A percentile compares a stretch with the other conserved stretches of the same genome.
Evolutionary conservation across 345 rosid genomes (phyloP).

Genomic region (Gossypium bickii): DNA sequence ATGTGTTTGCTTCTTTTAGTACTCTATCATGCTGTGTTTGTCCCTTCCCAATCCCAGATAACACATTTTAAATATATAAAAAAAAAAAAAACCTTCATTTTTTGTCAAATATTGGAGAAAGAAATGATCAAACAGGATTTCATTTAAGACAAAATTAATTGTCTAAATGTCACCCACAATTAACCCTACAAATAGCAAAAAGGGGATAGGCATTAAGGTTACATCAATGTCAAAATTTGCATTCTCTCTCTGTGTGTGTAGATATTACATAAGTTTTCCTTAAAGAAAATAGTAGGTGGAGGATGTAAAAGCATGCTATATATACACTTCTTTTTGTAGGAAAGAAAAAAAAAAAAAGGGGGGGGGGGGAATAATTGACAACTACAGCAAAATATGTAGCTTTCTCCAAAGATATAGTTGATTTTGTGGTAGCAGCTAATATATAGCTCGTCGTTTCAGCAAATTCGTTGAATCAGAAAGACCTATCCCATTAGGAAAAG

Average conservation of each 20-base stretch:
- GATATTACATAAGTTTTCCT: too few species aligned
- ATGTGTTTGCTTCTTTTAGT: not conserved
- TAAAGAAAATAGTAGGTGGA: too few species aligned
- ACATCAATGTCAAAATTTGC: slow-evolving; percentile 1
- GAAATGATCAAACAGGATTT: not conserved
- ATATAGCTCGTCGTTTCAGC: not conserved
- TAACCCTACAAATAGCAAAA: not conserved
- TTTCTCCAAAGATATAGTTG: not conserved
- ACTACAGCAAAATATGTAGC: not conserved
- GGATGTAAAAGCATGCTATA: too few species aligned
- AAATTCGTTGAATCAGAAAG: not conserved
- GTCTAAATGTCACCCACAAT: not conserved
- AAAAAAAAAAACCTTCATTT: too few species aligned
- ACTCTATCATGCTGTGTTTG: not conserved
- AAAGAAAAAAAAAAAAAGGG: too few species aligned
- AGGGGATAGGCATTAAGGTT: not conserved
- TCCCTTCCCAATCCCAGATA: not conserved
- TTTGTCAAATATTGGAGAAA: not conserved
- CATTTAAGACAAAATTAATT: not conserved
- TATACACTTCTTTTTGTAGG: too few species aligned
- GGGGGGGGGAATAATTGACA: too few species aligned
- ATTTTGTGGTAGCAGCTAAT: not conserved
- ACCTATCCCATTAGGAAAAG: not conserved
- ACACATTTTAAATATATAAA: too few species aligned
- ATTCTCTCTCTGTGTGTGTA: too few species aligned